Evolutionary conservation across 345 rosid genomes (phyloP), one percentile per base, ranked within the genome.

Genomic region (Eucalyptus globulus): DNA sequence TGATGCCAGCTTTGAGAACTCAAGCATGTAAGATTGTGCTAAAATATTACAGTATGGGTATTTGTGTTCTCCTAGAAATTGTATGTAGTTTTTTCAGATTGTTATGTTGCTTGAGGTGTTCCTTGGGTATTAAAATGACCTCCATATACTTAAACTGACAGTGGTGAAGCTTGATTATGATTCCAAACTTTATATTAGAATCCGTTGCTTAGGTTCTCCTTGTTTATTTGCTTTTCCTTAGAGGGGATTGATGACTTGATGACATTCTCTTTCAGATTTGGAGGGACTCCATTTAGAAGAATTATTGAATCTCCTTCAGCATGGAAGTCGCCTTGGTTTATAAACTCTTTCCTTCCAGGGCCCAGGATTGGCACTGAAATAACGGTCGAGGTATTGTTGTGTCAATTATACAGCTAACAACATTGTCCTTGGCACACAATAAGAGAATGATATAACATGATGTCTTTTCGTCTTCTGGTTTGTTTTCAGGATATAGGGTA

Each of bases 301-400:
- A 95, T 96, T 88, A 91, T 97, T 19, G 99, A 98, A 89, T 98
- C 99, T 62, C 99, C 99, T 85, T 97, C 99, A 43, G 99, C 97
- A 53, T 98, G 99, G 99, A 98, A 96, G 90, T 98, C 99, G 22
- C 99, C 99, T 62, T 95, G 97, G 96, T 98, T 95, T 89, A 86
- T 98, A 22, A 96, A 96, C 92, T 93, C 99, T 83, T 94, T 98
- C 88, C 89, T 95, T 62, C 96, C 97, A 26, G 98, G 98, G 86
- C 96, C 99, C 87, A 94, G 96, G 91, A 88, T 96, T 90, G 95
- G 95, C 88, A 97, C 99, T 87, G 98, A 97, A 2, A 93, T 97
- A 92, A 93, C 99, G 34, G 94, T 97, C 49, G 99, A 98, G 98
- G 99, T 97, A 95, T 51, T 15, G 6, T 53, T 50, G 27, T 58